Base-by-base conservation (phyloP, 371 early-diverging fungal genomes). In the Chytridiales sp. region DNA sequence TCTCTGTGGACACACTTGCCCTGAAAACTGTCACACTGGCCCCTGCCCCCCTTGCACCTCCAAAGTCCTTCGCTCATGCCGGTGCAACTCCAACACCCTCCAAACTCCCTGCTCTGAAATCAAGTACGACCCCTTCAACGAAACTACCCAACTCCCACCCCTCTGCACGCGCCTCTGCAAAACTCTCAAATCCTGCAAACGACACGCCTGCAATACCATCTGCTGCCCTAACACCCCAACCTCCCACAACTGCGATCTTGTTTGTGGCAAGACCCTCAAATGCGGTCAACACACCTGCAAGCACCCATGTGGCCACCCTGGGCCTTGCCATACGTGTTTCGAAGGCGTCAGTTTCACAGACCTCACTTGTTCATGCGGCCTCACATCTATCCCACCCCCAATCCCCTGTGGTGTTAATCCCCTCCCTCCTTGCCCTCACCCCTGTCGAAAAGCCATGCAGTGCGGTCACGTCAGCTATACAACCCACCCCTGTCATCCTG, bases 341-440 rank as follows among this genome's bases (percentile, higher is more conserved):
- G 76, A 72, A 42, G 78, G 76, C 32, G 79, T 73, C 17, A 63
- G 63, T n/a, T 79, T 79, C 49, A 70, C 69, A 26, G 79, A 79
- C 47, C 64, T 69, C 13, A 21, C 67, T 3, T 79, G 79, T 52
- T 39, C 66, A 21, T 79, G 79, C 56, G 79, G 79, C 2, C 53
- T 47, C 6, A 69, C 75, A 17, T 49, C 58, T 11, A 54, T 68
- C 22, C 68, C 64, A 43, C 77, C 79, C 15, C 79, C 79, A 6
- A 74, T 76, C 21, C 75, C 79, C 11, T 78, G 78, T 62, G 67
- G 67, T 8, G n/a, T n/a, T n/a, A 67, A 74, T 3, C 54, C 35
- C 15, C 73, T 69, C 1, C 79, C 75, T 1, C 63, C 49, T 13
- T 79, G 79, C 62, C 56, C 55, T 34, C 61, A 61, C 8, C 73